These are phyloP conservation scores for Penicillium decumbens DNA, from an alignment of 2,329 filamentous ascomycete species.

Conservation along the genomic window DNA sequence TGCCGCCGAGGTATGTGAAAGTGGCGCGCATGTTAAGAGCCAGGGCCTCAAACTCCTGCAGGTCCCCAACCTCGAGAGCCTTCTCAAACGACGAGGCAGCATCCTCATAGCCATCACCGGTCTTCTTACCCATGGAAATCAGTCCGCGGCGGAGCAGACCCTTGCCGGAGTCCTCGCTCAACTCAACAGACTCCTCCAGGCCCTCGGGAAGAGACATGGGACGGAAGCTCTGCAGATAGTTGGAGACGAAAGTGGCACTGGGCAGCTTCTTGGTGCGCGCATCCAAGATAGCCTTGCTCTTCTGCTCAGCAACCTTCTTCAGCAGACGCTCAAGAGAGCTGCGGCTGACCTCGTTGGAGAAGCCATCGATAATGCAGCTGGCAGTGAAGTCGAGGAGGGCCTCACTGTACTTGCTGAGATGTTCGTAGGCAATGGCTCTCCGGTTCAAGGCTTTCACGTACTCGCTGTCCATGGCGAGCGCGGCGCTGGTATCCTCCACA, in stretches of 20 bases:
- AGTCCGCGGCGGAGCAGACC: slow-evolving; percentile 82
- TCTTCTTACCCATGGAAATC: slow-evolving; percentile 75
- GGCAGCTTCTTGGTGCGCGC: slow-evolving; percentile 80
- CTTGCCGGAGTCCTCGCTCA: slow-evolving; percentile 72
- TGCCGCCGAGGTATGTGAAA: slow-evolving; percentile 86
- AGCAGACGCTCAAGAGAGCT: slow-evolving; percentile 86
- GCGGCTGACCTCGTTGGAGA: slow-evolving; percentile 85
- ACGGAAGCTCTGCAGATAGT: slow-evolving; percentile 98
- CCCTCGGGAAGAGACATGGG: slow-evolving; percentile 72
- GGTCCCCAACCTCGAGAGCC: slow-evolving; percentile 73
- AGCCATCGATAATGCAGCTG: slow-evolving; percentile 97
- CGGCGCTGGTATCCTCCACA: slow-evolving; percentile 92
- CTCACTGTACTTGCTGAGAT: slow-evolving; percentile 84
- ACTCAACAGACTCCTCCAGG: slow-evolving; percentile 73
- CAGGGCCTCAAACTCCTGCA: slow-evolving; percentile 79
- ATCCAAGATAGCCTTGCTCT: slow-evolving; percentile 82
- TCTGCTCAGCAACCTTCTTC: slow-evolving; percentile 94
- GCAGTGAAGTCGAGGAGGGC: slow-evolving; percentile 96
- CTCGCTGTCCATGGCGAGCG: slow-evolving; percentile 85
- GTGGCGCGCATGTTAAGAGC: slow-evolving; percentile 97
- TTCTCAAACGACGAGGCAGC: slow-evolving; percentile 81
- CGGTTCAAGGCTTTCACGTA: slow-evolving; percentile 98
- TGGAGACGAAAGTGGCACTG: slow-evolving; percentile 93
- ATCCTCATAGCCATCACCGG: slow-evolving; percentile 85
- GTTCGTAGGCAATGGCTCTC: slow-evolving; percentile 92